Percentiles rank a stretch among this genome's conserved stretches.
phyloP scores from a whole-genome alignment of 1,284 basidiomycete genomes.

The Cutaneotrichosporon sp. region DNA sequence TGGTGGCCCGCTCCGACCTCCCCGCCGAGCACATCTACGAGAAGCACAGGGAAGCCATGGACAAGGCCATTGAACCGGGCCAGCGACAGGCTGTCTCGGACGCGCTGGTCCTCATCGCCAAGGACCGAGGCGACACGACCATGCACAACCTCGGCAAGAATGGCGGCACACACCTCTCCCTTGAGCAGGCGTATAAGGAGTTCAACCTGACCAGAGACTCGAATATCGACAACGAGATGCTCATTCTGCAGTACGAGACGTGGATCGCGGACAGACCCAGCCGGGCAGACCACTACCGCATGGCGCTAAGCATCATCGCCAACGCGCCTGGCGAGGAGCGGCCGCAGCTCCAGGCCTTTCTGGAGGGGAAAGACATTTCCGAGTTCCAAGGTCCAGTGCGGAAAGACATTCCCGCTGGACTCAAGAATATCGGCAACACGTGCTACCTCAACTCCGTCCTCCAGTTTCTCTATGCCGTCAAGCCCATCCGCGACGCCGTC shows the following conservation, averaged over 20 bases:
- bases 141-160: constrained; percentile 29
- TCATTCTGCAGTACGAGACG: constrained; percentile 43
- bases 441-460: constrained; percentile 48
- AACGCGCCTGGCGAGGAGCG: constrained; percentile 36
- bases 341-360: constrained; percentile 31
- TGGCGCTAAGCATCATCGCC: constrained; percentile 39
- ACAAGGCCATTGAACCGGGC: constrained; percentile 12
- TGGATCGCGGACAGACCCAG: constrained; percentile 19
- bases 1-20: constrained; percentile 26
- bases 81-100: constrained; percentile 19
- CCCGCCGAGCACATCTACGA: constrained; percentile 34
- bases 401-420: constrained; percentile 43
- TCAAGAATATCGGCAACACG: constrained; percentile 49
- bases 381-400: constrained; percentile 26
- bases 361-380: constrained; percentile 25
- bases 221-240: constrained; percentile 36
- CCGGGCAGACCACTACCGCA: constrained; percentile 36
- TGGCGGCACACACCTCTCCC: constrained; percentile 29
- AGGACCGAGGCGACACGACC: constrained; percentile 18
- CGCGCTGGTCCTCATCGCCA: constrained; percentile 34
- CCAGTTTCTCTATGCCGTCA: constrained; percentile 46
- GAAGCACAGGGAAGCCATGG: constrained; percentile 30
- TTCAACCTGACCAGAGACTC: constrained; percentile 33
- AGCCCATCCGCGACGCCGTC: constrained; percentile 43
- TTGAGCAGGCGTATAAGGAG: constrained; percentile 41